Evolutionary conservation across 75 land plant genomes (phyloP).

Genomic region (Picea sitchensis): DNA sequence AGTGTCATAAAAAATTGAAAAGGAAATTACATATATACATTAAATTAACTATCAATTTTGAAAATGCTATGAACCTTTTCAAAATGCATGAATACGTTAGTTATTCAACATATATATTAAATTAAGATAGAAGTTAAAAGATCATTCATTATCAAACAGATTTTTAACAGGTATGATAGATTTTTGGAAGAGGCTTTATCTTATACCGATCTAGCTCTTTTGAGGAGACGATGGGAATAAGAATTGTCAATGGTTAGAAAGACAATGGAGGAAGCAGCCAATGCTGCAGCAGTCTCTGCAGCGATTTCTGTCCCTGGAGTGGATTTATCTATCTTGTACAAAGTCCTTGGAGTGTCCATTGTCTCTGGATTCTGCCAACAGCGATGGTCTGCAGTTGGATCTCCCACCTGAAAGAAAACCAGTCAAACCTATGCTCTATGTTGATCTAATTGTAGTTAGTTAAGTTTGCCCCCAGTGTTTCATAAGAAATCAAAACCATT

Average conservation of each 20-base stretch:
- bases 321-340: slow-evolving; percentile 19
- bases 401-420: slow-evolving; percentile 24
- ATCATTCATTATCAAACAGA: background rate
- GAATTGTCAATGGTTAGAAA: slow-evolving; percentile 35
- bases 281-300: slow-evolving; percentile 80
- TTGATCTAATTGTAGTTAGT: background rate
- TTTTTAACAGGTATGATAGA: background rate
- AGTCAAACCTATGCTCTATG: background rate
- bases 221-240: slow-evolving; percentile 64
- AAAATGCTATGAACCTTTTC: too few relatives aligned
- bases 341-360: slow-evolving; percentile 38
- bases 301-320: slow-evolving; percentile 41
- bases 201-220: slow-evolving; percentile 66
- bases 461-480: too few relatives aligned
- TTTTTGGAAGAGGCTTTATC: background rate
- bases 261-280: slow-evolving; percentile 84
- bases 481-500: too few relatives aligned
- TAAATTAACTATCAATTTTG: background rate
- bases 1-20: background rate
- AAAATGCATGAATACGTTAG: too few relatives aligned
- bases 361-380: slow-evolving; percentile 53
- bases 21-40: background rate
- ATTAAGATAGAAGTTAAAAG: background rate
- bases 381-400: slow-evolving; percentile 32
- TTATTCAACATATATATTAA: background rate